Percentiles rank a stretch among this genome's conserved stretches.
Evolutionary conservation across 2,329 filamentous ascomycete genomes (phyloP).

Genomic region (Fusarium paranaense): DNA sequence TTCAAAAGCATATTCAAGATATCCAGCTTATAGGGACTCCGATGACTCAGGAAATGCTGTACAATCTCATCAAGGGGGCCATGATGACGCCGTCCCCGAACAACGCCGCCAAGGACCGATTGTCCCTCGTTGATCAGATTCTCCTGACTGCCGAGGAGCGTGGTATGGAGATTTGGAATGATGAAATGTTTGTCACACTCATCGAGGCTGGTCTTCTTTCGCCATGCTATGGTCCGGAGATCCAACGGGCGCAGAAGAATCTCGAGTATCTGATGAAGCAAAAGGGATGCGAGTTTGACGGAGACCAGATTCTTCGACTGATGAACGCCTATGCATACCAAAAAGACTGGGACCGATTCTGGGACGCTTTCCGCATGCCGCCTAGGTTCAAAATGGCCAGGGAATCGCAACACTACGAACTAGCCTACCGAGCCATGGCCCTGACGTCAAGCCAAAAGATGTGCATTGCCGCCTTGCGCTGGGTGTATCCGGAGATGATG

Average conservation of each 20-base stretch:
- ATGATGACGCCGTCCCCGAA: slow-evolving; percentile 45
- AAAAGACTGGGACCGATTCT: slow-evolving; percentile 67
- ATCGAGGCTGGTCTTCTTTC: slow-evolving; percentile 55
- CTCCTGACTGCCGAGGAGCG: slow-evolving; percentile 60
- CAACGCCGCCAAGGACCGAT: slow-evolving; percentile 44
- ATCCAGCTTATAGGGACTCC: slow-evolving; percentile 53
- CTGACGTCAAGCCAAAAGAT: slow-evolving; percentile 54
- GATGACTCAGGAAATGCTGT: slow-evolving; percentile 50
- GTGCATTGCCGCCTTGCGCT: slow-evolving; percentile 62
- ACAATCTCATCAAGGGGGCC: slow-evolving; percentile 54
- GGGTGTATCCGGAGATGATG: slow-evolving; percentile 69
- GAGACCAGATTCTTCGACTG: slow-evolving; percentile 55
- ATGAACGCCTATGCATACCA: slow-evolving; percentile 60
- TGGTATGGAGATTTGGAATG: slow-evolving; percentile 55
- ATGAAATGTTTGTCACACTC: slow-evolving; percentile 62
- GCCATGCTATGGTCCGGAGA: slow-evolving; percentile 46
- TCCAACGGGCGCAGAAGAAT: slow-evolving; percentile 56
- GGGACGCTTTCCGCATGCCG: slow-evolving; percentile 69
- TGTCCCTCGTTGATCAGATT: slow-evolving; percentile 56
- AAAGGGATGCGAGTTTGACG: slow-evolving; percentile 52
- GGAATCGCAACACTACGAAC: slow-evolving; percentile 64
- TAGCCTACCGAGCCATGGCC: slow-evolving; percentile 63
- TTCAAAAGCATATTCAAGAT: slow-evolving; percentile 50
- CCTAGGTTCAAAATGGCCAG: slow-evolving; percentile 62
- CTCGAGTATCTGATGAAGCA: slow-evolving; percentile 59